Evolutionary conservation across 768 basidiomycete species (phyloP), one percentile per base, ranked within the genome.

Genomic region (Rhodotorula taiwanensis): DNA sequence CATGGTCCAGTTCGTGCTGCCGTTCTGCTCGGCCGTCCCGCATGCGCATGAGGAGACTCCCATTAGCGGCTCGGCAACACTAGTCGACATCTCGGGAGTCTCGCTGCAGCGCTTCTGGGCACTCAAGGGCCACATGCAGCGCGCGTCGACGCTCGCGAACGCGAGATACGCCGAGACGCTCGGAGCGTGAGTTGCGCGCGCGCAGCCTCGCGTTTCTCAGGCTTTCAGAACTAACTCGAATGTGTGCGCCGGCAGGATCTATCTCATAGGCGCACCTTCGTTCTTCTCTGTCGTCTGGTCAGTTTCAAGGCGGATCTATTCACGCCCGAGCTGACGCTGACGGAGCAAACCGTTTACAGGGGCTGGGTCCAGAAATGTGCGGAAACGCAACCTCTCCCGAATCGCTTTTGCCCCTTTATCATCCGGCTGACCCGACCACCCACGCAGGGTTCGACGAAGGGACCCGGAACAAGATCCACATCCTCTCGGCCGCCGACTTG

Each of bases 131-230:
- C 87, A 88, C 73, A 81, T 90, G 23, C 84, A 87, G 67, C 84
- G 89, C 71, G 86, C 88, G 0, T 84, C 85, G 45, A 77, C 77
- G 25, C 79, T 90, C 45, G 86, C 86, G 0, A 87, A 86, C 0
- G 86, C 86, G 13, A 85, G 88, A 70, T 89, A 89, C 73, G 87
- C 88, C 2, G 88, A 90, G 75, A 88, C 87, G 0, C 77, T 89
- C 79, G 81, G 41, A 82, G 85, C 69, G n/a, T 47, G 27, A 25
- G 84, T 80, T 25, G 20, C 53, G 41, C 21, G 43, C 52, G 33
- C 31, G 21, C 36, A 9, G 36, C 36, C n/a, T n/a, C n/a, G n/a
- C n/a, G n/a, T n/a, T n/a, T 31, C n/a, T 56, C 41, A 11, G 30
- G 52, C 39, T 41, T 41, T 41, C 39, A 41, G 18, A 10, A 10